Conservation (phyloP, 805 yeast species). For the Naumovozyma baii region DNA sequence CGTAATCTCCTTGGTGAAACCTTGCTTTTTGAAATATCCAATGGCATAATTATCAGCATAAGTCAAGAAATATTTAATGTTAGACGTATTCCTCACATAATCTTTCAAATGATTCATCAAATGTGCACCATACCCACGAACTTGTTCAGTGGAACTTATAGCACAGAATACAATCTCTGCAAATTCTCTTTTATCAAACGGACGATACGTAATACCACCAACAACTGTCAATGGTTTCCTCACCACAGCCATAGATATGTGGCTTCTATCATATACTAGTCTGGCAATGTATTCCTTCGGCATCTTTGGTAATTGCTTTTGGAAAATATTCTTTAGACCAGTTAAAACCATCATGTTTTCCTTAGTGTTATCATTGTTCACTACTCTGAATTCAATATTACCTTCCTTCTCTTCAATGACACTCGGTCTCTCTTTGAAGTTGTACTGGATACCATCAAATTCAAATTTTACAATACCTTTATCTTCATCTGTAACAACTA, state of each 20-base stretch:
- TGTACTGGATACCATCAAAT: conserved; percentile 66
- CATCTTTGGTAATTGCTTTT: conserved; percentile 96
- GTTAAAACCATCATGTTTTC: conserved; percentile 88
- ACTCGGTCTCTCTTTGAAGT: conserved; percentile 86
- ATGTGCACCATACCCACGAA: conserved; percentile 97
- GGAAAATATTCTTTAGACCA: conserved; percentile 91
- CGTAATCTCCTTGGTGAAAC: conserved; percentile 90
- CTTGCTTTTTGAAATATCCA: conserved; percentile 97
- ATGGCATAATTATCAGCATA: conserved; percentile 98
- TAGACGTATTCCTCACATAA: conserved; percentile 81
- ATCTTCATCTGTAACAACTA: conserved; percentile 5
- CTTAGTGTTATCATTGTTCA: conserved; percentile 81
- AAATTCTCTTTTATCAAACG: conserved; percentile 80
- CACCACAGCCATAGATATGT: conserved; percentile 91
- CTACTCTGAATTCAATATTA: conserved; percentile 89
- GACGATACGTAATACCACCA: conserved; percentile 95
- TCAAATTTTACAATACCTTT: conserved; percentile 33
- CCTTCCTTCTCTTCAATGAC: conserved; percentile 91
- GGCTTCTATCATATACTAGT: conserved; percentile 87
- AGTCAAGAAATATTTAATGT: conserved; percentile 76
- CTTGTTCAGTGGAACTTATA: conserved; percentile 94
- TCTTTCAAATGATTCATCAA: conserved; percentile 96
- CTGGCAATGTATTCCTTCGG: conserved; percentile 94
- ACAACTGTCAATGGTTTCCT: conserved; percentile 90
- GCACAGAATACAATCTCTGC: conserved; percentile 99